Percentiles rank a stretch among this genome's conserved stretches.
Evolutionary conservation across 352 stramenopile species (phyloP).

Genomic region (Sclerospora graminicola): DNA sequence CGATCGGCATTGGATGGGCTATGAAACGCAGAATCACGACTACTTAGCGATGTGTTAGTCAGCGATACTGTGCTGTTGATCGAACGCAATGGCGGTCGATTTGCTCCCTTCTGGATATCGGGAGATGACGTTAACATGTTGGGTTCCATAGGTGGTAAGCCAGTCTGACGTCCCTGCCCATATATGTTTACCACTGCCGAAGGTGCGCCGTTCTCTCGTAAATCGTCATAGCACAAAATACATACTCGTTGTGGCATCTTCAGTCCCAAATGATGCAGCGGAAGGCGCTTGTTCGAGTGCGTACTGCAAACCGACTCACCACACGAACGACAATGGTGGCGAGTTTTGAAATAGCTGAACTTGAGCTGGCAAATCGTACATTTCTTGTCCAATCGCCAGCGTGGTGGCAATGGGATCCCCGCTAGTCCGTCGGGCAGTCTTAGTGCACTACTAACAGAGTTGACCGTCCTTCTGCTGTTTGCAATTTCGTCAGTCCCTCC

Average conservation of each 20-base stretch:
- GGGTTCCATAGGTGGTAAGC: conserved; percentile 21
- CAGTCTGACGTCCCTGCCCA: conserved; percentile 19
- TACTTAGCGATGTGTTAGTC: conserved; percentile 21
- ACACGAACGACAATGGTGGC: conserved; percentile 85
- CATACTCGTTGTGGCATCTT: conserved; percentile 61
- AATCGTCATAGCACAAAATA: conserved; percentile 71
- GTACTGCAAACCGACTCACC: conserved; percentile 77
- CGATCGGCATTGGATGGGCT: conserved; percentile 21
- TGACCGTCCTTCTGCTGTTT: conserved; percentile 12
- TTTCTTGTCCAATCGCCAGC: conserved; percentile 61
- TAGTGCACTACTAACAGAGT: conserved; percentile 16
- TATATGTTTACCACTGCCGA: conserved; percentile 76
- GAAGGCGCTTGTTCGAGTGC: conserved; percentile 60
- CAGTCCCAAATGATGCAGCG: conserved; percentile 48
- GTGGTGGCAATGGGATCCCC: conserved; percentile 36
- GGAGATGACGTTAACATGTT: conserved; percentile 20
- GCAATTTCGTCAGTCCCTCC: conserved; percentile 16
- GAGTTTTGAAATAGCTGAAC: conserved; percentile 81
- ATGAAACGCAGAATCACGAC: conserved; percentile 19
- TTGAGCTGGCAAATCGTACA: conserved; percentile 81
- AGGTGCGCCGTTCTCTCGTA: conserved; percentile 59
- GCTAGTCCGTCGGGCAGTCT: conserved; percentile 21
- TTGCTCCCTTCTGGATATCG: conserved; percentile 6
- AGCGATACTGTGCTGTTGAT: conserved; percentile 27
- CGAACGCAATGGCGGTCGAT: conserved; percentile 23